Evolutionary conservation across 2,329 filamentous ascomycete species (phyloP).

Genomic region (Thielaviopsis euricoi): DNA sequence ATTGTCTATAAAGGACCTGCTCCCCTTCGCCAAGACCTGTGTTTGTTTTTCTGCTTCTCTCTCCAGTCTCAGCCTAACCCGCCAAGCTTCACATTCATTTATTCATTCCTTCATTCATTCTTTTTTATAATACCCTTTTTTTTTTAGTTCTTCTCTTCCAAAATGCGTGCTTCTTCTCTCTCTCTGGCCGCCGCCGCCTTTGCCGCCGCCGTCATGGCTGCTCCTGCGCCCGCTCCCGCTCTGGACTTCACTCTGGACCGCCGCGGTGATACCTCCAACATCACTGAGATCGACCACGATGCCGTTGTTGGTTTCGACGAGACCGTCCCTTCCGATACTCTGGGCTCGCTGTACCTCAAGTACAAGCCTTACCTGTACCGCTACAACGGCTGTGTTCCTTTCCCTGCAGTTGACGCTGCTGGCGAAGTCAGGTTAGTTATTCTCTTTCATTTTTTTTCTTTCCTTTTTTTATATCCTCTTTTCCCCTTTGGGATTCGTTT

Average conservation of each 20-base stretch:
- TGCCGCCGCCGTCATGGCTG: slow-evolving; percentile 1
- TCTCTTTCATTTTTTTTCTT: not conserved
- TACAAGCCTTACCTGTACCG: slow-evolving; percentile 20
- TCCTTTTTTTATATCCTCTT: not conserved
- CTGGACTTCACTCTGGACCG: not conserved
- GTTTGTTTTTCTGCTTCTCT: not conserved
- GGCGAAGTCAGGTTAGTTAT: slow-evolving; percentile 37
- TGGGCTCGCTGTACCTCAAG: slow-evolving; percentile 19
- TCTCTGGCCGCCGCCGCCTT: not conserved
- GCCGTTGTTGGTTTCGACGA: slow-evolving; percentile 20
- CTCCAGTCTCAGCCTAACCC: not conserved
- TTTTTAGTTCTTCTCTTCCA: not conserved
- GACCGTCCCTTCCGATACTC: slow-evolving; percentile 17
- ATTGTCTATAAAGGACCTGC: not conserved
- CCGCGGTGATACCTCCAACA: slow-evolving; percentile 10
- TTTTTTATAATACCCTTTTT: not conserved
- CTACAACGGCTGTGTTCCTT: slow-evolving; percentile 46
- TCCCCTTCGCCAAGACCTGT: not conserved
- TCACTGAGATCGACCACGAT: slow-evolving; percentile 16
- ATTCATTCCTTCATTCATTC: not conserved
- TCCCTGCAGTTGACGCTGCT: slow-evolving; percentile 39
- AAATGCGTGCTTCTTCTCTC: slow-evolving; percentile 3
- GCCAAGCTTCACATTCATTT: not conserved
- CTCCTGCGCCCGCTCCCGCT: not conserved
- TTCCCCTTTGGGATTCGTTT: too few relatives aligned